Evolutionary conservation across 805 yeast species (phyloP).

Genomic region (Wickerhamomyces queroliae): DNA sequence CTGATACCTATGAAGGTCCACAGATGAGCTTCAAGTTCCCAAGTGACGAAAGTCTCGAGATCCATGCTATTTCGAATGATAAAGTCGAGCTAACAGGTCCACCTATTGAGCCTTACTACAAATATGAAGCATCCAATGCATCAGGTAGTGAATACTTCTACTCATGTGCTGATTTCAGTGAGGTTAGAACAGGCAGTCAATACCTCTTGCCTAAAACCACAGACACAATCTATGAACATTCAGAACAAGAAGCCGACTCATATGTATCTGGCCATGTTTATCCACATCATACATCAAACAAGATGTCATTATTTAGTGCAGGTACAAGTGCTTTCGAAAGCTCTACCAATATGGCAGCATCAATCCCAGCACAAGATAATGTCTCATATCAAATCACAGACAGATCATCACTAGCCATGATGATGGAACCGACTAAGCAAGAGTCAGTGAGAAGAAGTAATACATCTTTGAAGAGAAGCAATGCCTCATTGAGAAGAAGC

Average conservation of each 20-base stretch:
- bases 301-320: neutral
- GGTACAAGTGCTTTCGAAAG: neutral
- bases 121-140: constrained; percentile 5
- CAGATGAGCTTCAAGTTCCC: constrained; percentile 36
- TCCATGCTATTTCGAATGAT: neutral
- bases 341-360: neutral
- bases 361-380: constrained; percentile 17
- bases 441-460: neutral
- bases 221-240: neutral
- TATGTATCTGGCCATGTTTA: neutral
- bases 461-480: neutral
- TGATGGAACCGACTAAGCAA: neutral
- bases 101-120: constrained; percentile 11
- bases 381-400: constrained; percentile 25
- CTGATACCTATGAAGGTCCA: constrained; percentile 32
- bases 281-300: neutral
- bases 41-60: constrained; percentile 18
- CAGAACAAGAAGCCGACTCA: neutral
- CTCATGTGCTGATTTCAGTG: neutral
- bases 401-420: neutral
- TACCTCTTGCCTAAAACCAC: neutral
- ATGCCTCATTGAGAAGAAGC: constrained; percentile 1
- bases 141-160: no score
- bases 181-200: neutral
- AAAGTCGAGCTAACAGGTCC: constrained; percentile 10